Percentiles rank a stretch among this genome's conserved stretches.
phyloP scores from a whole-genome alignment of 352 stramenopile species.

The Poterioochromonas sp. region DNA sequence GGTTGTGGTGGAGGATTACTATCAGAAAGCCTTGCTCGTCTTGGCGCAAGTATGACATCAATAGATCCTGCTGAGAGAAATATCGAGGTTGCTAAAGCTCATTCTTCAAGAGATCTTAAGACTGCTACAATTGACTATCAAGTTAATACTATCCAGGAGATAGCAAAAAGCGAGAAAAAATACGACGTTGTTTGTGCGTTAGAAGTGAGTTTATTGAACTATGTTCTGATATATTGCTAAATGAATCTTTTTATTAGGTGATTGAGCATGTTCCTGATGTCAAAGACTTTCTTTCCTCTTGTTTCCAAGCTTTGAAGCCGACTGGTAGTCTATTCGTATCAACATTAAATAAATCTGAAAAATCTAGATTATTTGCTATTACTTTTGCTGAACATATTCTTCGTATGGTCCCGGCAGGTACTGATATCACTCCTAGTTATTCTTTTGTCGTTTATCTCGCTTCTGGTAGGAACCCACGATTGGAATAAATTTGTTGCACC shows the following conservation, averaged over 20 bases:
- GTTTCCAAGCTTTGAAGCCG: slow-evolving; percentile 49
- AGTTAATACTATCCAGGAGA: slow-evolving; percentile 20
- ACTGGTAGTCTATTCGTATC: slow-evolving; percentile 59
- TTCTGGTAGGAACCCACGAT: slow-evolving; percentile 64
- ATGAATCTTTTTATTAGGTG: slow-evolving; percentile 40
- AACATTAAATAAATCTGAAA: slow-evolving; percentile 62
- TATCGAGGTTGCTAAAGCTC: slow-evolving; percentile 51
- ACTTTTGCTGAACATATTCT: slow-evolving; percentile 63
- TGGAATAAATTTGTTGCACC: slow-evolving; percentile 61
- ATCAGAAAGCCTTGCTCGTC: slow-evolving; percentile 57
- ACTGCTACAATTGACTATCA: slow-evolving; percentile 49
- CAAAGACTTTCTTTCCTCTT: slow-evolving; percentile 48
- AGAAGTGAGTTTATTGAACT: slow-evolving; percentile 43
- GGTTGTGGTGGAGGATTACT: slow-evolving; percentile 67
- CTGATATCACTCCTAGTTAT: neutral
- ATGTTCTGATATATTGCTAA: neutral
- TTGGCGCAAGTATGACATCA: slow-evolving; percentile 58
- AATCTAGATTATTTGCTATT: slow-evolving; percentile 58
- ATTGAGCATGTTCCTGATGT: slow-evolving; percentile 63
- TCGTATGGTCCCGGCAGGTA: slow-evolving; percentile 43
- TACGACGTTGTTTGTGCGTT: slow-evolving; percentile 65
- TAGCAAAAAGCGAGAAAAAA: slow-evolving; percentile 25
- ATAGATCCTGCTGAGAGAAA: slow-evolving; percentile 59
- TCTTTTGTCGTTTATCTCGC: neutral
- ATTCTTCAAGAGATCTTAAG: slow-evolving; percentile 45